These are phyloP conservation scores for Phylloporus sp. DNA, from an alignment of 768 basidiomycete species.

Conservation along the genomic window DNA sequence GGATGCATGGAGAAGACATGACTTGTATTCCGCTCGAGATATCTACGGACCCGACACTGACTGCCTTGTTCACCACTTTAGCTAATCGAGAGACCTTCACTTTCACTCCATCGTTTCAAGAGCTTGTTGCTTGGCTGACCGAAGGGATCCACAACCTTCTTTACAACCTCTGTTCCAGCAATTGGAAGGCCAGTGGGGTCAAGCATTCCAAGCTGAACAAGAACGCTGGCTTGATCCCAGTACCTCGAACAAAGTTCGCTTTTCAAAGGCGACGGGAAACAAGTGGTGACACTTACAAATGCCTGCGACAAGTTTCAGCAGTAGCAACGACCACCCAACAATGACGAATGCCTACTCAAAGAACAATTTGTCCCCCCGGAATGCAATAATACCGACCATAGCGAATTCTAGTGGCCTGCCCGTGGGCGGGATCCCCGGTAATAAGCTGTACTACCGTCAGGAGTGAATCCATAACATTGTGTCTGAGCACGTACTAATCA, in stretches of 20 bases:
- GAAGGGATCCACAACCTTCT: constrained; percentile 41
- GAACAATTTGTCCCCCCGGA: constrained; percentile 46
- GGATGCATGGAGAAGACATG: too few species aligned
- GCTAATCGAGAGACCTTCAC: constrained; percentile 32
- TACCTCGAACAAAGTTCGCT: constrained; percentile 31
- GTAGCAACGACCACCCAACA: not conserved
- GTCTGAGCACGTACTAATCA: constrained; percentile 31
- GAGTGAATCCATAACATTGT: not conserved
- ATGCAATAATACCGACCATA: constrained; percentile 41
- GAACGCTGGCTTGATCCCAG: constrained; percentile 46
- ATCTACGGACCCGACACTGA: not conserved
- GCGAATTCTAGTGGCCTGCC: constrained; percentile 39
- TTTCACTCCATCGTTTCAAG: constrained; percentile 34
- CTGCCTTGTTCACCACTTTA: constrained; percentile 7
- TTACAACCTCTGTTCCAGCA: constrained; percentile 37
- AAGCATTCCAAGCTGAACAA: constrained; percentile 41
- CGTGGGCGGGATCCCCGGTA: constrained; percentile 35
- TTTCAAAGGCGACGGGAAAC: not conserved
- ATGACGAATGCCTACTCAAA: constrained; percentile 35
- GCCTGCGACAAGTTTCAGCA: constrained; percentile 6
- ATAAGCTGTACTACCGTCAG: constrained; percentile 15
- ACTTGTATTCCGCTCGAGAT: too few species aligned
- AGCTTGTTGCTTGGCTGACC: constrained; percentile 36
- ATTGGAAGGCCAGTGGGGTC: constrained; percentile 30
- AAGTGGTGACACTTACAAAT: constrained; percentile 11